phyloP scores from a whole-genome alignment of 345 rosid genomes.

The Euclidium syriacum region DNA sequence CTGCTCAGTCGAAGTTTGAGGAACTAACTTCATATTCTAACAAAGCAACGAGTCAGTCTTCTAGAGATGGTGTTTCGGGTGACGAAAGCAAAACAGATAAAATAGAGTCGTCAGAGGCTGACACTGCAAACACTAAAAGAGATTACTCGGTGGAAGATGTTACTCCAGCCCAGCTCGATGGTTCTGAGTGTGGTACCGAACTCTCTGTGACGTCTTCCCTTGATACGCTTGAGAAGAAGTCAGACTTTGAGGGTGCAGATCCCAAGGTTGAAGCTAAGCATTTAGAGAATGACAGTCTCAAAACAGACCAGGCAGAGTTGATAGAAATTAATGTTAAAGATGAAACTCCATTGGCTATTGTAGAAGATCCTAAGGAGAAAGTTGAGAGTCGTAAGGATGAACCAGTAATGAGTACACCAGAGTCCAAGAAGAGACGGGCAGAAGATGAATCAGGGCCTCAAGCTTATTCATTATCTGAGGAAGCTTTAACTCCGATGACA shows the following conservation, averaged over 20 bases:
- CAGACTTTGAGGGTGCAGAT: slow-evolving; percentile 46
- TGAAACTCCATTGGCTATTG: slow-evolving; percentile 9
- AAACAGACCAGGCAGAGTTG: slow-evolving; percentile 25
- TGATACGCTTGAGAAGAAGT: slow-evolving; percentile 66
- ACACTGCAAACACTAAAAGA: slow-evolving; percentile 21
- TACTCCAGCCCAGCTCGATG: slow-evolving; percentile 39
- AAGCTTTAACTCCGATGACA: slow-evolving; percentile 57
- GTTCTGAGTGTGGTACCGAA: slow-evolving; percentile 89
- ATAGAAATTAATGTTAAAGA: slow-evolving; percentile 35
- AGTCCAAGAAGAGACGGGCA: slow-evolving; percentile 39
- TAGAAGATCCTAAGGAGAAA: slow-evolving; percentile 33
- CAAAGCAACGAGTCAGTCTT: slow-evolving; percentile 31
- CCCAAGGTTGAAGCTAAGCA: slow-evolving; percentile 36
- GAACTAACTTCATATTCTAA: slow-evolving; percentile 48
- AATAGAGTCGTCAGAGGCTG: slow-evolving; percentile 28
- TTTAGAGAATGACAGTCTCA: slow-evolving; percentile 32
- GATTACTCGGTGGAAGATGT: slow-evolving; percentile 36
- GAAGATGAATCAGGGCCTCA: slow-evolving; percentile 26
- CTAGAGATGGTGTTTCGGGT: slow-evolving; percentile 36
- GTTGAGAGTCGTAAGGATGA: slow-evolving; percentile 30
- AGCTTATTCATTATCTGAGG: slow-evolving; percentile 38
- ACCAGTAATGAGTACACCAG: slow-evolving; percentile 35
- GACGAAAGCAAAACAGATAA: slow-evolving; percentile 40
- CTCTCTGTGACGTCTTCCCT: slow-evolving; percentile 87
- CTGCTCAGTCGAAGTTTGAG: slow-evolving; percentile 74